Conservation (phyloP, 768 basidiomycete species). For the Mycena chlorophos region DNA sequence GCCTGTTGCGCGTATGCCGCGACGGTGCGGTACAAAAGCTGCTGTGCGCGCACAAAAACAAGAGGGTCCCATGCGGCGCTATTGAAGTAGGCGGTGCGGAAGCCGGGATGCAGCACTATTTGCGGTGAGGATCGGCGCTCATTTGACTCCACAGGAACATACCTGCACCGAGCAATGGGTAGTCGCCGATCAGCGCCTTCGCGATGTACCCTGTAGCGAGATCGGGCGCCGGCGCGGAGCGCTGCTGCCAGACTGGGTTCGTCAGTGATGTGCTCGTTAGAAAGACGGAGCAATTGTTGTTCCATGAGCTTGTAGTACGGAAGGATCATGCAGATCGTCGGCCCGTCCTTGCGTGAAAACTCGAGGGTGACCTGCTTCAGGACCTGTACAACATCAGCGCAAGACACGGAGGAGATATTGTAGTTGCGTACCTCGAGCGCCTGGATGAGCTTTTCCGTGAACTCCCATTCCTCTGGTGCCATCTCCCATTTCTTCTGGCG, state of each 20-base stretch:
- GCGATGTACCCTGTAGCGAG: slow-evolving; percentile 12
- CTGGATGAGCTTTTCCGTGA: slow-evolving; percentile 10
- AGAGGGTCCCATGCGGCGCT: slow-evolving; percentile 3
- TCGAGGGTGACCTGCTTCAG: slow-evolving; percentile 13
- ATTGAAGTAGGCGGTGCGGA: slow-evolving; percentile 11
- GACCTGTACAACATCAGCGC: not conserved
- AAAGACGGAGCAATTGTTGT: too few species aligned
- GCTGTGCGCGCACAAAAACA: slow-evolving; percentile 1
- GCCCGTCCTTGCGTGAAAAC: slow-evolving; percentile 14
- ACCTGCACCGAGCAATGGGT: slow-evolving; percentile 16
- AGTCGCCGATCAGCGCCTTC: slow-evolving; percentile 18
- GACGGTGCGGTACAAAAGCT: slow-evolving; percentile 7
- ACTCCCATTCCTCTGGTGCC: slow-evolving; percentile 10
- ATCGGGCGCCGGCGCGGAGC: slow-evolving; percentile 3
- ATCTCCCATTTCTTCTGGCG: slow-evolving; percentile 18
- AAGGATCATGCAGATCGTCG: slow-evolving; percentile 13
- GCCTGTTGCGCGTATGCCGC: not conserved
- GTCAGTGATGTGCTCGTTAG: not conserved
- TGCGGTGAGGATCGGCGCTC: too few species aligned
- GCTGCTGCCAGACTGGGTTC: not conserved
- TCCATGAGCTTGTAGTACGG: slow-evolving; percentile 20
- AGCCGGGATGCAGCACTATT: slow-evolving; percentile 13
- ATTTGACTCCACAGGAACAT: not conserved
- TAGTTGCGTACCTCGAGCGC: slow-evolving; percentile 3
- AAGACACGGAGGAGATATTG: not conserved